A percentile compares a stretch with the other conserved stretches of the same genome.
Evolutionary conservation across 163 green algal genomes (phyloP).

Genomic region (Chlorella variabilis): DNA sequence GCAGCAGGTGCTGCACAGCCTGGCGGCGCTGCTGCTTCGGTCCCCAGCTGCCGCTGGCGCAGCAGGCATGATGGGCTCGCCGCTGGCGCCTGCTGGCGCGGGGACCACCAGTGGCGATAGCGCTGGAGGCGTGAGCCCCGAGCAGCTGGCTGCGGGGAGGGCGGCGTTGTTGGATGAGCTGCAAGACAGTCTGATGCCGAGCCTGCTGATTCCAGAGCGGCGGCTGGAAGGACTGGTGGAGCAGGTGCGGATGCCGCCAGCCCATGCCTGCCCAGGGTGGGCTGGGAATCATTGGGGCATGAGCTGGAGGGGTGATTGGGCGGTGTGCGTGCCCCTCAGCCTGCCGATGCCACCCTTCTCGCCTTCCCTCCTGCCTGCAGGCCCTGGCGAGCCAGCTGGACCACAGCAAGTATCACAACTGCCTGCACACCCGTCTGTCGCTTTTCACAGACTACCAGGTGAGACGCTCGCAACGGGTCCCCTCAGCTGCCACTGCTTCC

Average conservation of each 20-base stretch:
- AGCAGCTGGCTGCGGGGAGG: neutral
- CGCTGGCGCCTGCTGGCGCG: too few species aligned
- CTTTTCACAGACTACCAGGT: slow-evolving; percentile 73
- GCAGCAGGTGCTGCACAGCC: slow-evolving; percentile 66
- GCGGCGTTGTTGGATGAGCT: slow-evolving; percentile 58
- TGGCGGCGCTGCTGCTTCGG: slow-evolving; percentile 57
- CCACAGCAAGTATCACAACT: slow-evolving; percentile 78
- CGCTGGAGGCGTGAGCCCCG: neutral
- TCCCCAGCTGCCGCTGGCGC: slow-evolving; percentile 35
- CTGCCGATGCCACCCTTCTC: too few species aligned
- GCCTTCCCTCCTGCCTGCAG: too few species aligned
- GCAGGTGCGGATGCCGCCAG: too few species aligned
- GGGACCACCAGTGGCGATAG: neutral
- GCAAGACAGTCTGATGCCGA: slow-evolving; percentile 72
- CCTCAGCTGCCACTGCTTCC: too few species aligned
- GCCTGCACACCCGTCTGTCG: slow-evolving; percentile 39
- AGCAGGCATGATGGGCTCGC: too few species aligned
- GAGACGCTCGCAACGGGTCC: neutral
- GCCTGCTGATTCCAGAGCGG: slow-evolving; percentile 77
- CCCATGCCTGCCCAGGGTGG: too few species aligned
- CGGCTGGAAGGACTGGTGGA: slow-evolving; percentile 88
- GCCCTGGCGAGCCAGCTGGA: slow-evolving; percentile 73
- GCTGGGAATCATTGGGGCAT: too few species aligned
- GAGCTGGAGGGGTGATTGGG: too few species aligned
- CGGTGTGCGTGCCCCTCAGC: too few species aligned